Conservation (phyloP, 2,329 filamentous ascomycete genomes). For the Arthrocladium fulminans region DNA sequence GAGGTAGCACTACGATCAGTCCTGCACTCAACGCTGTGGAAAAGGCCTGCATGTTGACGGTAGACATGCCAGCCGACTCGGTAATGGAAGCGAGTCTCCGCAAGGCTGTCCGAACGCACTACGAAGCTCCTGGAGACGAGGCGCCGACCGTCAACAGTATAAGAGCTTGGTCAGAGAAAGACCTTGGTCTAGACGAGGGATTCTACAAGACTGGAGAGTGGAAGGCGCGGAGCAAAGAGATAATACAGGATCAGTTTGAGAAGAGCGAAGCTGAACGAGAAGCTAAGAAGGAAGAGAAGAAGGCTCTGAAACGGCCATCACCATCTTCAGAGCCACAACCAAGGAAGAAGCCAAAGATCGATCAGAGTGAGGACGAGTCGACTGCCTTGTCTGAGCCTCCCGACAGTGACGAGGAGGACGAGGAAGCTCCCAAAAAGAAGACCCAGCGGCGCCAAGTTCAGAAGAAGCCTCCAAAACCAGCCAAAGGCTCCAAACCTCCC, state of each 20-base stretch:
- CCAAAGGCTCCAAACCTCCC: background rate
- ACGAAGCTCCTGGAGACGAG: conserved; percentile 26
- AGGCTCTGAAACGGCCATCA: conserved; percentile 6
- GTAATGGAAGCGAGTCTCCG: conserved; percentile 32
- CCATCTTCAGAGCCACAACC: no score
- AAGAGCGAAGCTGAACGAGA: conserved; percentile 12
- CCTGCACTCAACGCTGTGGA: background rate
- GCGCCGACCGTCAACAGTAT: conserved; percentile 51
- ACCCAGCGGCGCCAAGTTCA: conserved; percentile 1
- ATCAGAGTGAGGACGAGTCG: conserved; percentile 14
- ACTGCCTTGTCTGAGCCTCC: conserved; percentile 8
- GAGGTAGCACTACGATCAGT: background rate
- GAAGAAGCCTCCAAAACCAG: background rate
- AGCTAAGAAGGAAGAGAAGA: conserved; percentile 10
- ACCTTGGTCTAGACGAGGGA: conserved; percentile 42
- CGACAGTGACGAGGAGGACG: conserved; percentile 11
- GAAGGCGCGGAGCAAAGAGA: conserved; percentile 46
- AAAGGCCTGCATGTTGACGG: no score
- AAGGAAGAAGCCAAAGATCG: conserved; percentile 15
- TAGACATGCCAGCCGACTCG: conserved; percentile 26
- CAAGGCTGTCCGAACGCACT: conserved; percentile 23
- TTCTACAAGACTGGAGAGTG: conserved; percentile 49
- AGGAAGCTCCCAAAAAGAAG: conserved; percentile 9
- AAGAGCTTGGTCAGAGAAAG: conserved; percentile 43
- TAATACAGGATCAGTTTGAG: conserved; percentile 47